A percentile compares a stretch with the other conserved stretches of the same genome.
Conservation (phyloP, 1,284 basidiomycete genomes). For the Pterula multifida region DNA sequence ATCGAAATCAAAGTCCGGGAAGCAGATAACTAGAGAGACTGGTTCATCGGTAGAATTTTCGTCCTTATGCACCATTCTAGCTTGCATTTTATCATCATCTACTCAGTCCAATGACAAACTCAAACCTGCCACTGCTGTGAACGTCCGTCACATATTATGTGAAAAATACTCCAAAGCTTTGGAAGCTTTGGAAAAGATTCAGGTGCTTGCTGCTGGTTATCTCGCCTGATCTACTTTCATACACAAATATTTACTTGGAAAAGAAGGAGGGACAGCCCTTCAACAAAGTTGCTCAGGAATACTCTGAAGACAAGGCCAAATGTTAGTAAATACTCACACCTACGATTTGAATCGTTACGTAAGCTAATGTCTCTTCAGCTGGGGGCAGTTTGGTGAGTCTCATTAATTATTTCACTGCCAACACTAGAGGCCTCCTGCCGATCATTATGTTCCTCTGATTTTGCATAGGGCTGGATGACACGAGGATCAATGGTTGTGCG, state of each 20-base stretch:
- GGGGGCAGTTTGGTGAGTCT: slow-evolving; percentile 49
- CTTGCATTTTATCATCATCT: neutral
- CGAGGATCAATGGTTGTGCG: slow-evolving; percentile 64
- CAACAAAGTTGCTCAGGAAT: slow-evolving; percentile 78
- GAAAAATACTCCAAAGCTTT: slow-evolving; percentile 72
- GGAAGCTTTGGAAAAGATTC: slow-evolving; percentile 67
- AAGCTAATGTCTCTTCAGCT: slow-evolving; percentile 27
- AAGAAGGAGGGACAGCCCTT: slow-evolving; percentile 61
- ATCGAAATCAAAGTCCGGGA: slow-evolving; percentile 22
- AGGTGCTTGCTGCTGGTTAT: slow-evolving; percentile 30
- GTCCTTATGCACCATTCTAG: neutral
- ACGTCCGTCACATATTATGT: slow-evolving; percentile 78
- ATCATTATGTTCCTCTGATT: neutral
- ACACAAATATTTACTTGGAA: too few species aligned
- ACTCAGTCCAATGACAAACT: slow-evolving; percentile 37
- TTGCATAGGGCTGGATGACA: slow-evolving; percentile 65
- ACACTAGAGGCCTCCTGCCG: too few species aligned
- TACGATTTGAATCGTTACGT: neutral
- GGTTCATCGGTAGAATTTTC: neutral
- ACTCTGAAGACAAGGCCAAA: slow-evolving; percentile 83
- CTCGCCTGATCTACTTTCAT: neutral
- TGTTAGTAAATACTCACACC: slow-evolving; percentile 24
- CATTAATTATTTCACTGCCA: too few species aligned
- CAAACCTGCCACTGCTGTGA: slow-evolving; percentile 69
- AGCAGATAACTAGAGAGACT: neutral